Evolutionary conservation across 768 basidiomycete genomes (phyloP).

Genomic region (Termitomyces sp.): DNA sequence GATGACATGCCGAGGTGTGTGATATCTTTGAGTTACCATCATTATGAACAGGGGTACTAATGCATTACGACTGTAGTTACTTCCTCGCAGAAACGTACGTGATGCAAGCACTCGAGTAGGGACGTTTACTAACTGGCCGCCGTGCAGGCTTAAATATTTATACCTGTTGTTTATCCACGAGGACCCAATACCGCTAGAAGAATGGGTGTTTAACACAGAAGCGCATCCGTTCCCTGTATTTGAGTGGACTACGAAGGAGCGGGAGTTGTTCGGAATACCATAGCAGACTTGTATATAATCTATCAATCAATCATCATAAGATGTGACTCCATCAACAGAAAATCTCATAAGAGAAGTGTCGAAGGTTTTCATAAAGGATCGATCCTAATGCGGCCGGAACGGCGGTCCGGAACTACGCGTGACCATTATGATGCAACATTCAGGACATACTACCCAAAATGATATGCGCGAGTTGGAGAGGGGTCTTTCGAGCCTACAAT

Average conservation of each 20-base stretch:
- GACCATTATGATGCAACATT: neutral
- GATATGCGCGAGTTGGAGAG: conserved; percentile 12
- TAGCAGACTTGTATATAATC: conserved; percentile 3
- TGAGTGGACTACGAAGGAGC: conserved; percentile 52
- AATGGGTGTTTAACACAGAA: conserved; percentile 62
- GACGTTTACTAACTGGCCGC: neutral
- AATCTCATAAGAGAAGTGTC: too few relatives aligned
- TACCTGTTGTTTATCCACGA: conserved; percentile 63
- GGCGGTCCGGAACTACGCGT: conserved; percentile 9
- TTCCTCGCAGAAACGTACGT: conserved; percentile 44
- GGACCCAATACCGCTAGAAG: conserved; percentile 50
- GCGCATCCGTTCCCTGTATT: conserved; percentile 78
- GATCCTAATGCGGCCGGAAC: neutral
- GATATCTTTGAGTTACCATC: neutral
- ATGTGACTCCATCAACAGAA: too few relatives aligned
- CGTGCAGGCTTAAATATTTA: conserved; percentile 60
- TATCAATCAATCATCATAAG: too few relatives aligned
- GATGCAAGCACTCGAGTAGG: neutral
- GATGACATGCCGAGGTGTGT: conserved; percentile 75
- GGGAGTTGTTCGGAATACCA: conserved; percentile 31
- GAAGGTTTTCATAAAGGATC: too few relatives aligned
- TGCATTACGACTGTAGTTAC: conserved; percentile 20
- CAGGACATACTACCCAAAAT: neutral
- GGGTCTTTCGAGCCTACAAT: conserved; percentile 4
- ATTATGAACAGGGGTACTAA: neutral